Evolutionary conservation across 352 stramenopile genomes (phyloP).

Genomic region (Pythium myriotylum): DNA sequence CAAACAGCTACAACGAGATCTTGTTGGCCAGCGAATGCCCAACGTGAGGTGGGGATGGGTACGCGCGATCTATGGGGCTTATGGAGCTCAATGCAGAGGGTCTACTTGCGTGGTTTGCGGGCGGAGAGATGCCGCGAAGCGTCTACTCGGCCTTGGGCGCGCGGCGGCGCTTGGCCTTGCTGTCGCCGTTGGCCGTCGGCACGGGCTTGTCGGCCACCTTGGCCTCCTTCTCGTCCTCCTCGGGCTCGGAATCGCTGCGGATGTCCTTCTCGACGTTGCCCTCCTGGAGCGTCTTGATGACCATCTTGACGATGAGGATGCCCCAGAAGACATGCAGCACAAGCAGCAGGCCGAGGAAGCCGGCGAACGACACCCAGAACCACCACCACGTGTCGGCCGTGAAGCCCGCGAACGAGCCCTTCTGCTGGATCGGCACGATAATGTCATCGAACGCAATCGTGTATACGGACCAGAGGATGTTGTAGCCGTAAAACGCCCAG

Average conservation of each 20-base stretch:
- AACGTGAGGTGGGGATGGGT: background rate
- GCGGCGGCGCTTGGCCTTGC: constrained; percentile 56
- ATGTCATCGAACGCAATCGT: constrained; percentile 51
- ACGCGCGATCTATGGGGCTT: background rate
- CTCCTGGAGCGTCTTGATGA: constrained; percentile 55
- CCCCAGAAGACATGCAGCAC: constrained; percentile 81
- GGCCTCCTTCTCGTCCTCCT: constrained; percentile 42
- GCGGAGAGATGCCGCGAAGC: background rate
- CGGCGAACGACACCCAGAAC: constrained; percentile 54
- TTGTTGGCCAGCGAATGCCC: background rate
- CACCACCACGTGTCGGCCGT: constrained; percentile 56
- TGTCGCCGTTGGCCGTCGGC: constrained; percentile 20
- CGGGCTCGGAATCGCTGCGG: constrained; percentile 74
- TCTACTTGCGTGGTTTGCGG: background rate
- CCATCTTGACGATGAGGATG: constrained; percentile 77
- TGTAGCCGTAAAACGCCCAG: constrained; percentile 72
- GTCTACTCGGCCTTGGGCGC: constrained; percentile 67
- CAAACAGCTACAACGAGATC: background rate
- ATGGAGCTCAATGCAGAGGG: background rate
- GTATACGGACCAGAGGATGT: constrained; percentile 73
- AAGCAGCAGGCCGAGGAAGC: constrained; percentile 61
- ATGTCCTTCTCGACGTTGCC: constrained; percentile 85
- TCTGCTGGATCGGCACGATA: constrained; percentile 46
- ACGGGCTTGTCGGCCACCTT: constrained; percentile 18
- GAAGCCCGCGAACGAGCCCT: constrained; percentile 43